These are phyloP conservation scores for Streptanthus diversifolius DNA, from an alignment of 345 rosid genomes.

Conservation along the genomic window DNA sequence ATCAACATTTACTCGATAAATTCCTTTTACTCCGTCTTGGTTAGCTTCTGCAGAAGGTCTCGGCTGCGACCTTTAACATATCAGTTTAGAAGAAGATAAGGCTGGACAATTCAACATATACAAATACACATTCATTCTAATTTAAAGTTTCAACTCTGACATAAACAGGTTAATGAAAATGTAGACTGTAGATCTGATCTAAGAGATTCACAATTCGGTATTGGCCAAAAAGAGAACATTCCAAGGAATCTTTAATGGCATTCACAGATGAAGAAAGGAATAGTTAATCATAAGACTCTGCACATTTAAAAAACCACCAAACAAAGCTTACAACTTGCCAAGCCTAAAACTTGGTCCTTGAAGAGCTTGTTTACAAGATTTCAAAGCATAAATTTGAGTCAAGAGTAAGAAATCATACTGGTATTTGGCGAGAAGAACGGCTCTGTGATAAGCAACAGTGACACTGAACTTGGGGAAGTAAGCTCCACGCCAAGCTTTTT, in stretches of 20 bases:
- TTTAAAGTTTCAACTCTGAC: constrained; percentile 6
- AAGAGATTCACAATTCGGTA: not conserved
- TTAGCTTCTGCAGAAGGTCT: constrained; percentile 32
- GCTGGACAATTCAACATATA: constrained; percentile 15
- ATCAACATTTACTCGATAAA: constrained; percentile 80
- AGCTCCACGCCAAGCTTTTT: constrained; percentile 95
- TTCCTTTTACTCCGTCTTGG: constrained; percentile 50
- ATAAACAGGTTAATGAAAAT: constrained; percentile 1
- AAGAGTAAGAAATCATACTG: constrained; percentile 43
- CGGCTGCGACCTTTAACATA: constrained; percentile 79
- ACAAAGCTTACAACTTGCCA: not conserved
- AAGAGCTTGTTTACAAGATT: not conserved
- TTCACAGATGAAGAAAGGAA: not conserved
- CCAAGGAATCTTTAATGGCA: not conserved
- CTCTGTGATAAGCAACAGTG: constrained; percentile 87
- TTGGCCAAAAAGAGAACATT: not conserved
- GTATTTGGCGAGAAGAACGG: constrained; percentile 80
- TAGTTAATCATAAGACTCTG: not conserved
- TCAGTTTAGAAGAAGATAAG: constrained; percentile 52
- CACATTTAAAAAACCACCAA: not conserved
- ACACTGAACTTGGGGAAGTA: constrained; percentile 79
- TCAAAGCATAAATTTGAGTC: not conserved
- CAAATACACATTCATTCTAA: not conserved
- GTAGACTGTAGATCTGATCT: not conserved
- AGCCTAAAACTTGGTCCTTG: not conserved